Percentiles rank a stretch among this genome's conserved stretches.
These are phyloP conservation scores for Dittrichia graveolens DNA, from an alignment of 129 eudicot genomes.

Conservation along the genomic window DNA sequence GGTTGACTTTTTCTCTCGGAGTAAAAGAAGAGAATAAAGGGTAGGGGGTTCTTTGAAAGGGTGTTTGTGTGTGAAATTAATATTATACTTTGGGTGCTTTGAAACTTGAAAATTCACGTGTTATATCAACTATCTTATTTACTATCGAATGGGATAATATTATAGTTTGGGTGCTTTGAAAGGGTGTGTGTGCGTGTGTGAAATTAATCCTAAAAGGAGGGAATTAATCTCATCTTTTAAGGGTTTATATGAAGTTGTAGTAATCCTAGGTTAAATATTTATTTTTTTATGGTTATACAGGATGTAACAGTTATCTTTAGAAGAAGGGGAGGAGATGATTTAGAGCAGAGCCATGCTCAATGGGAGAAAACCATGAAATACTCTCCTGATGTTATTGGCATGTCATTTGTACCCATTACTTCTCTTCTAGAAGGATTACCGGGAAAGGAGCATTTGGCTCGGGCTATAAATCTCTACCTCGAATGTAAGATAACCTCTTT, in stretches of 20 bases:
- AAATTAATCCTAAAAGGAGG: too few species aligned
- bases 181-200: background rate
- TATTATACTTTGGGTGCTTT: too few species aligned
- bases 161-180: background rate
- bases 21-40: too few species aligned
- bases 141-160: background rate
- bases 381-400: constrained; percentile 65
- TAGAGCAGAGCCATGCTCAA: constrained; percentile 64
- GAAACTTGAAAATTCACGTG: too few species aligned
- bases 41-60: too few species aligned
- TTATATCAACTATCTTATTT: background rate
- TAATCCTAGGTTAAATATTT: background rate
- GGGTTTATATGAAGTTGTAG: background rate
- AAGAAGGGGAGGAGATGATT: constrained; percentile 79
- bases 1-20: constrained; percentile 1
- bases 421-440: constrained; percentile 58
- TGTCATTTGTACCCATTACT: constrained; percentile 59
- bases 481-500: constrained; percentile 53
- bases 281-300: constrained; percentile 31
- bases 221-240: background rate
- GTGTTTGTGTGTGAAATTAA: too few species aligned
- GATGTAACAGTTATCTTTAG: constrained; percentile 73
- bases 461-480: constrained; percentile 66
- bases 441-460: constrained; percentile 57
- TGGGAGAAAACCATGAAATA: constrained; percentile 66